A percentile compares a stretch with the other conserved stretches of the same genome.
Evolutionary conservation across 2,329 filamentous ascomycete genomes (phyloP).

Genomic region (Helotiales sp.): DNA sequence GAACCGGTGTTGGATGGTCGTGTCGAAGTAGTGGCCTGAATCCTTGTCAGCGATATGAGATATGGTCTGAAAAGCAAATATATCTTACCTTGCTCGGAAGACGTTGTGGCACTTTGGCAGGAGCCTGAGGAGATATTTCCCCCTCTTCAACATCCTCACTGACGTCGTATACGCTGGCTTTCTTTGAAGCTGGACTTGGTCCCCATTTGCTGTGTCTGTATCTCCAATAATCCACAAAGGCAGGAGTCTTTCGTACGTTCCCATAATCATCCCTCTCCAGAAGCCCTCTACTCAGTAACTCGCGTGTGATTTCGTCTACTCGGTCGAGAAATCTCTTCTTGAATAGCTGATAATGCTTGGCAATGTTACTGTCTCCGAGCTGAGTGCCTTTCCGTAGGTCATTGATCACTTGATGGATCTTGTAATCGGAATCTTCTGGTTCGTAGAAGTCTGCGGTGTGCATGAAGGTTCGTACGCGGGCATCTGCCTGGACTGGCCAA

Average conservation of each 20-base stretch:
- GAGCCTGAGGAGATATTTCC: not conserved
- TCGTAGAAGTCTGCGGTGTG: slow-evolving; percentile 3
- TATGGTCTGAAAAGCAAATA: not conserved
- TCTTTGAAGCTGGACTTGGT: not conserved
- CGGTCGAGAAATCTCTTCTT: not conserved
- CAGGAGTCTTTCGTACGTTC: not conserved
- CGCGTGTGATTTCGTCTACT: not conserved
- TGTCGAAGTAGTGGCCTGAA: not conserved
- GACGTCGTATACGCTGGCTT: not conserved
- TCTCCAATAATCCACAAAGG: not conserved
- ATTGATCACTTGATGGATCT: not conserved
- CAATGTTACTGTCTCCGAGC: not conserved
- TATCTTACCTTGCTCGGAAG: not conserved
- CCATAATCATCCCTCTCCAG: not conserved
- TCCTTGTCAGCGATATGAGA: not conserved
- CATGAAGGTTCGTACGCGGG: slow-evolving; percentile 3
- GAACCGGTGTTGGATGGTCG: not conserved
- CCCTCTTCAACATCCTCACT: not conserved
- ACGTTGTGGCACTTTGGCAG: not conserved
- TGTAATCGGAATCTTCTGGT: not conserved
- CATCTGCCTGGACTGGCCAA: slow-evolving; percentile 7
- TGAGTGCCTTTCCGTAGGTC: not conserved
- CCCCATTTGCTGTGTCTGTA: not conserved
- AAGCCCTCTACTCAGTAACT: not conserved
- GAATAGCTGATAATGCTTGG: not conserved